A percentile compares a stretch with the other conserved stretches of the same genome.
phyloP scores from a whole-genome alignment of 2,329 filamentous ascomycete species.

The Grosmannia penicillata region DNA sequence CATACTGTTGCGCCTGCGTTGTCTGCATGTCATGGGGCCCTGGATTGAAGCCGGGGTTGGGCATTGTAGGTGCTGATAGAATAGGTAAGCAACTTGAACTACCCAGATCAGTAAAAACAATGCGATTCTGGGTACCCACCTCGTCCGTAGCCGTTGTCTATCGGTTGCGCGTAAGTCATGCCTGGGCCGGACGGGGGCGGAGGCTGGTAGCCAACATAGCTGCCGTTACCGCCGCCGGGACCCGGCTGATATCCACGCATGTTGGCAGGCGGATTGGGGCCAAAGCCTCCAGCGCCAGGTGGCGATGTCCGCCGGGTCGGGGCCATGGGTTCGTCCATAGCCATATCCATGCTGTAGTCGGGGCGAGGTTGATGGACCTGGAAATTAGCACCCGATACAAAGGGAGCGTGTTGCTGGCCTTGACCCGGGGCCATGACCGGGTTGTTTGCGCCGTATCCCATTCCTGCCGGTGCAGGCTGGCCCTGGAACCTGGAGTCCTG shows the following conservation, averaged over 20 bases:
- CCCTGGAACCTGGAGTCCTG: conserved; percentile 7
- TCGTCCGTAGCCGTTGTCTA: conserved; percentile 9
- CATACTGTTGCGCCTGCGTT: conserved; percentile 29
- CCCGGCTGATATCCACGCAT: no score
- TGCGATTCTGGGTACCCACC: conserved; percentile 7
- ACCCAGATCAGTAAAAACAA: no score
- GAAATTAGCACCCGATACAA: no score
- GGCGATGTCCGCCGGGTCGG: conserved; percentile 6
- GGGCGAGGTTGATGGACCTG: conserved; percentile 4
- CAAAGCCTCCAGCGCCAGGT: conserved; percentile 1
- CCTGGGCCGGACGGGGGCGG: conserved; percentile 6
- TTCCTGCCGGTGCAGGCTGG: background rate
- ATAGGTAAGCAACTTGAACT: no score
- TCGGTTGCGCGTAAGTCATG: conserved; percentile 7
- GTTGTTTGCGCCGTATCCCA: no score
- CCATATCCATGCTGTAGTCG: conserved; percentile 7
- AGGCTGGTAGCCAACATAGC: conserved; percentile 36
- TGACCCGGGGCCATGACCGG: no score
- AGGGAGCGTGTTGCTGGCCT: no score
- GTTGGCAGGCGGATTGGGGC: conserved; percentile 1
- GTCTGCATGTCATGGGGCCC: conserved; percentile 20
- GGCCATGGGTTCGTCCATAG: conserved; percentile 6
- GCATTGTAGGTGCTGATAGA: conserved; percentile 30
- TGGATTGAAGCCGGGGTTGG: conserved; percentile 21
- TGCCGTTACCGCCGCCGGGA: conserved; percentile 29